Conservation (phyloP, 129 eudicot genomes). For the Flaveria sonorensis region DNA sequence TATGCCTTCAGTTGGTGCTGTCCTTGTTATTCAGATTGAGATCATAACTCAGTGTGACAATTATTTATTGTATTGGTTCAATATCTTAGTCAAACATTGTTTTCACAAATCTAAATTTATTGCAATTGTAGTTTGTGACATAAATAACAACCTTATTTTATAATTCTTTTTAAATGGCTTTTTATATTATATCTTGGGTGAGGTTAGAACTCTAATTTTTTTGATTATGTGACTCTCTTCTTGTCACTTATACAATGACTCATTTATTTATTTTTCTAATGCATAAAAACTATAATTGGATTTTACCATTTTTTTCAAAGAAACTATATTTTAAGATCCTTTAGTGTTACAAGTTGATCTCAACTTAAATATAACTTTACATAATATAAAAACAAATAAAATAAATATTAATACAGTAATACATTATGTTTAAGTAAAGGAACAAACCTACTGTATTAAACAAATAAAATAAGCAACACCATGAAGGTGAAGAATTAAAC, state of each 20-base stretch:
- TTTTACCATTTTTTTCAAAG: no score
- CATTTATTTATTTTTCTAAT: neutral
- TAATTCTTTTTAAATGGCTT: neutral
- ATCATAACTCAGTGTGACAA: neutral
- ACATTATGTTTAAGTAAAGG: neutral
- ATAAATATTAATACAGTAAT: neutral
- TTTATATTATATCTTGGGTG: no score
- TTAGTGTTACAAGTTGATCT: neutral
- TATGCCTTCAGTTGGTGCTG: neutral
- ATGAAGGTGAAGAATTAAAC: constrained; percentile 13
- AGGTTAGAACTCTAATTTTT: no score
- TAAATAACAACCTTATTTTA: neutral
- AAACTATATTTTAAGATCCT: no score
- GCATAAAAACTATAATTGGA: neutral
- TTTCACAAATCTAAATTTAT: constrained; percentile 7
- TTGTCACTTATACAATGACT: neutral
- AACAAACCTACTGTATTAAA: neutral
- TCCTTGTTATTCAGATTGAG: neutral
- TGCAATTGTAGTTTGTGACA: constrained; percentile 1
- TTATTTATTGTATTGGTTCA: neutral
- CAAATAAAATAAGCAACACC: constrained; percentile 10
- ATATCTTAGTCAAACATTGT: neutral
- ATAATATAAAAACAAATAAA: neutral
- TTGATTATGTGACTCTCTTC: no score
- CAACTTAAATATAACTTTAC: neutral